These are phyloP conservation scores for Murraya koenigii DNA, from an alignment of 345 rosid genomes.

Conservation along the genomic window DNA sequence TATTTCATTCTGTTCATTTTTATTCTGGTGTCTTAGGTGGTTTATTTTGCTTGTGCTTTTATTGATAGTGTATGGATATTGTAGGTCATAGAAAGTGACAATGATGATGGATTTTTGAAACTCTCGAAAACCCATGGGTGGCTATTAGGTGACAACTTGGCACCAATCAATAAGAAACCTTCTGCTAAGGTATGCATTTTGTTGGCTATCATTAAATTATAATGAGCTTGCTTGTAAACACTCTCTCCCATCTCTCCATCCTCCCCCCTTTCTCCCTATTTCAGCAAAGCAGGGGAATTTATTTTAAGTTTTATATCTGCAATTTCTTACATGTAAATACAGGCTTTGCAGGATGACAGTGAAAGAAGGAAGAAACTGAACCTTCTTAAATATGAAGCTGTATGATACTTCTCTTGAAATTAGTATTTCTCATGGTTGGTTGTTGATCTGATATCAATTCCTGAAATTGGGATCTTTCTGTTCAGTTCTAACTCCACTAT, in stretches of 20 bases:
- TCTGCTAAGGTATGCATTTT: slow-evolving; percentile 51
- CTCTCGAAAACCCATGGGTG: slow-evolving; percentile 65
- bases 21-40: background rate
- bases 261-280: background rate
- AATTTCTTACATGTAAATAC: slow-evolving; percentile 16
- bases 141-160: slow-evolving; percentile 60
- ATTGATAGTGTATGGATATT: slow-evolving; percentile 8
- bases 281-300: background rate
- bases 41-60: background rate
- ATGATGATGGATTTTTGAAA: slow-evolving; percentile 70
- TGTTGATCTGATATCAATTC: background rate
- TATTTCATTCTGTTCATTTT: background rate
- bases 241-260: background rate
- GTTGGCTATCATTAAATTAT: background rate
- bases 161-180: slow-evolving; percentile 75
- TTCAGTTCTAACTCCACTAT: background rate
- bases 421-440: slow-evolving; percentile 22
- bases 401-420: slow-evolving; percentile 46
- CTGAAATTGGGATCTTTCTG: background rate
- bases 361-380: slow-evolving; percentile 83
- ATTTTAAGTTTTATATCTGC: background rate
- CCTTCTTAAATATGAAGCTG: slow-evolving; percentile 90
- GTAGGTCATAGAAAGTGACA: slow-evolving; percentile 35
- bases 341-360: slow-evolving; percentile 73
- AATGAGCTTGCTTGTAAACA: background rate